Percentiles rank a stretch among this genome's conserved stretches.
These are phyloP conservation scores for Neolentinus lepideus DNA, from an alignment of 1,284 basidiomycete genomes.

Conservation along the genomic window DNA sequence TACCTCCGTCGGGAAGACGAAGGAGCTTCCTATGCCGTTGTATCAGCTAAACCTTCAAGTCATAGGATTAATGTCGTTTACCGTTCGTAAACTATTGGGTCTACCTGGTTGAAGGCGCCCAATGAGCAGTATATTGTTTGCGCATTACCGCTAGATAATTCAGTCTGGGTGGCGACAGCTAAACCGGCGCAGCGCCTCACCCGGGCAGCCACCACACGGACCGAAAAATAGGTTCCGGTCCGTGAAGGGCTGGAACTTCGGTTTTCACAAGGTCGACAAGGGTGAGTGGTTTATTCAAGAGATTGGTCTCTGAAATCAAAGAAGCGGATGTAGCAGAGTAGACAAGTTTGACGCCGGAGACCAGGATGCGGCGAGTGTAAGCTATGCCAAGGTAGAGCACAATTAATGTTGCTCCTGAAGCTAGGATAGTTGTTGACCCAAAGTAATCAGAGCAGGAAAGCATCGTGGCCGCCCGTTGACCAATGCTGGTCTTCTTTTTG, in stretches of 20 bases:
- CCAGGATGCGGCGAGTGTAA: not conserved
- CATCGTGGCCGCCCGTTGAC: too few relatives aligned
- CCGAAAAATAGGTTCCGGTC: constrained; percentile 11
- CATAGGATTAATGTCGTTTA: constrained; percentile 2
- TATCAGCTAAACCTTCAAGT: not conserved
- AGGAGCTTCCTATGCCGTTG: constrained; percentile 12
- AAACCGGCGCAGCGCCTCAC: constrained; percentile 9
- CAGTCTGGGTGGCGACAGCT: not conserved
- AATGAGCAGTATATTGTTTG: constrained; percentile 20
- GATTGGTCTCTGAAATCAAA: not conserved
- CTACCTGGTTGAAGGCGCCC: constrained; percentile 16
- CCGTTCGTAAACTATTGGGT: constrained; percentile 19
- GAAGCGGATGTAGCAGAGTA: not conserved
- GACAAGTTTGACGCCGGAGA: not conserved
- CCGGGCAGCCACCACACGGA: constrained; percentile 19
- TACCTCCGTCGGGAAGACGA: constrained; percentile 17
- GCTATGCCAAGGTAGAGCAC: not conserved
- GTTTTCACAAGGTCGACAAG: constrained; percentile 12
- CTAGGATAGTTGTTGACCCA: too few relatives aligned
- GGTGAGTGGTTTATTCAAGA: not conserved
- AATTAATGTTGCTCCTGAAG: not conserved
- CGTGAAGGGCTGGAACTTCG: constrained; percentile 14
- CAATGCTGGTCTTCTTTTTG: too few relatives aligned
- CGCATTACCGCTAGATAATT: constrained; percentile 13
- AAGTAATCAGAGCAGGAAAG: too few relatives aligned